Percentiles rank a stretch among this genome's conserved stretches.
phyloP scores from a whole-genome alignment of 257 asterid species.

The Capsicum chinense region DNA sequence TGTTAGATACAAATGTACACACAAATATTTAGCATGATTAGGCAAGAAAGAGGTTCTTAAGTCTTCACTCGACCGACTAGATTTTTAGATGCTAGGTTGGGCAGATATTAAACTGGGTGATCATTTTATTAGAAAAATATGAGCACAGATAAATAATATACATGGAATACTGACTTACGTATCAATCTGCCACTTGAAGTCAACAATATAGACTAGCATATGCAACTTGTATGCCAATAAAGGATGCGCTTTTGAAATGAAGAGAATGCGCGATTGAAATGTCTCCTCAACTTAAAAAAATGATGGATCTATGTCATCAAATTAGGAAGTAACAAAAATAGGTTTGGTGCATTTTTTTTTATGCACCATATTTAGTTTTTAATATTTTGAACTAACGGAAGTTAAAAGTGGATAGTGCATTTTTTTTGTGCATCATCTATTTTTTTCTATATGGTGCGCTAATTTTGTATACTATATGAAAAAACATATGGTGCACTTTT shows the following conservation, averaged over 20 bases:
- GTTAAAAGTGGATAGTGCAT: too few relatives aligned
- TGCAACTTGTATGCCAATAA: background rate
- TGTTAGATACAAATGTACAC: background rate
- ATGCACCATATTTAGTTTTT: too few relatives aligned
- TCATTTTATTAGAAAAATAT: background rate
- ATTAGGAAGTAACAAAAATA: too few relatives aligned
- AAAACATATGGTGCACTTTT: too few relatives aligned
- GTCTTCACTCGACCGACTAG: constrained; percentile 2
- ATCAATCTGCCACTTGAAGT: background rate
- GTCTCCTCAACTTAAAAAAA: too few relatives aligned
- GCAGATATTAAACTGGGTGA: background rate
- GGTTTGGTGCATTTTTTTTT: too few relatives aligned
- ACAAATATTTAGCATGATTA: background rate
- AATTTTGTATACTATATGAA: too few relatives aligned
- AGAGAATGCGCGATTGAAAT: background rate
- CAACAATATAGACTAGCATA: constrained; percentile 9
- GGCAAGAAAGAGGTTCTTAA: background rate
- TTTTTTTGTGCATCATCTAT: too few relatives aligned
- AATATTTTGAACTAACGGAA: too few relatives aligned
- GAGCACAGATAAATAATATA: background rate
- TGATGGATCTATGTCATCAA: too few relatives aligned
- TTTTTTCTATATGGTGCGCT: too few relatives aligned
- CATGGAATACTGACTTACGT: background rate
- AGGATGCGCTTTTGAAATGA: background rate
- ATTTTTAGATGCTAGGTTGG: constrained; percentile 18